These are phyloP conservation scores for Wickerhamomyces chambardii DNA, from an alignment of 805 yeast genomes.

Conservation along the genomic window DNA sequence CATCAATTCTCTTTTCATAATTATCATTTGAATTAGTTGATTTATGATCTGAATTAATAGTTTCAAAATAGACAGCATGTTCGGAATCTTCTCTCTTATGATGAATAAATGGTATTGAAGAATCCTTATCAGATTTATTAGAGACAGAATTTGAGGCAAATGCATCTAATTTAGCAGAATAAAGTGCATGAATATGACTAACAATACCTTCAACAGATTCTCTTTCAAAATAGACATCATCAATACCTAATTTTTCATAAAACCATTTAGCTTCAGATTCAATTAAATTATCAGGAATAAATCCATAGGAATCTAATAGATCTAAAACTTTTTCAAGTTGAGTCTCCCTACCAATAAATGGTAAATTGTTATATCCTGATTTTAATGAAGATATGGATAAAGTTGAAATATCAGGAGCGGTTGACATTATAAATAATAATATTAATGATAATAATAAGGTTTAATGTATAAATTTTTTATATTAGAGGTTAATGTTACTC, in stretches of 20 bases:
- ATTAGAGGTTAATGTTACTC: too few species aligned
- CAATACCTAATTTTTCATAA: constrained; percentile 80
- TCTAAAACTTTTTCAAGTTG: constrained; percentile 82
- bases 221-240: constrained; percentile 84
- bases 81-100: constrained; percentile 74
- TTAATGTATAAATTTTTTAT: too few species aligned
- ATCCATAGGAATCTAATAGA: constrained; percentile 71
- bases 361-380: constrained; percentile 65
- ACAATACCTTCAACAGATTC: constrained; percentile 78
- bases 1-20: constrained; percentile 76
- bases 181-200: constrained; percentile 77
- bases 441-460: too few species aligned
- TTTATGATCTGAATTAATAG: constrained; percentile 32
- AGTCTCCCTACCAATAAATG: constrained; percentile 71
- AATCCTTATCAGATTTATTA: too few species aligned
- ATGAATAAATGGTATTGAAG: constrained; percentile 67
- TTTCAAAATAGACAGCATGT: constrained; percentile 88
- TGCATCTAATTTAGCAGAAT: constrained; percentile 90
- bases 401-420: constrained; percentile 27
- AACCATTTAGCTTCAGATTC: constrained; percentile 88
- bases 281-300: constrained; percentile 80
- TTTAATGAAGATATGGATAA: constrained; percentile 30
- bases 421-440: too few species aligned
- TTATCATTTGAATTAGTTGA: constrained; percentile 26
- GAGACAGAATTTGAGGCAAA: constrained; percentile 50